These are phyloP conservation scores for Gracilariopsis chorda DNA, from an alignment of 23 red algal species.

Conservation along the genomic window DNA sequence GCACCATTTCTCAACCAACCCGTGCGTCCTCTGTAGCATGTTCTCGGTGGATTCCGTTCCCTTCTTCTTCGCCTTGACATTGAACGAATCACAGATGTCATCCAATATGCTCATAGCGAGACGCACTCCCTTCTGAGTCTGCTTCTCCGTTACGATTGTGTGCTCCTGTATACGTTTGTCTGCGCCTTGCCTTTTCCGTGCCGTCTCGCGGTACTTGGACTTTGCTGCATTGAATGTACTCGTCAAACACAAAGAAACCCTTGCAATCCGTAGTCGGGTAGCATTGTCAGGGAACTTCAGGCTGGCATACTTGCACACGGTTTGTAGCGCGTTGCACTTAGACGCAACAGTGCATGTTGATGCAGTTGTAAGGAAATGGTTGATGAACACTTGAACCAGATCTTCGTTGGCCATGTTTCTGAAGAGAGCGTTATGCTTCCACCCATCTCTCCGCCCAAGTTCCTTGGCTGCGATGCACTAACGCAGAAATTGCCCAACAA, in stretches of 20 bases:
- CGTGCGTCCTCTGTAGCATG: neutral
- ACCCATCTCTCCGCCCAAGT: neutral
- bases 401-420: neutral
- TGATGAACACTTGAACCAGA: neutral
- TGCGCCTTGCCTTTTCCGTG: neutral
- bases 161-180: neutral
- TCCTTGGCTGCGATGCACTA: neutral
- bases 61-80: neutral
- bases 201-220: neutral
- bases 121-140: neutral
- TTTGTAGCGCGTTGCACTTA: neutral
- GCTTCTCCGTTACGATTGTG: neutral
- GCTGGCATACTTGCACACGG: neutral
- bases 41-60: neutral
- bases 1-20: slow-evolving; percentile 7
- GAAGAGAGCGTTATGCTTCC: neutral
- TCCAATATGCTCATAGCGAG: neutral
- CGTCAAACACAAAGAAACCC: neutral
- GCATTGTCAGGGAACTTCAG: neutral
- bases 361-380: neutral
- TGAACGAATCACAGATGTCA: neutral
- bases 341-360: neutral
- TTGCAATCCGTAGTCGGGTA: neutral
- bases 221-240: slow-evolving; percentile 6
- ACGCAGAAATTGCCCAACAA: neutral